Evolutionary conservation across 495 filamentous ascomycete genomes (phyloP), one percentile per base, ranked within the genome.

Genomic region (Aspergillus affinis): DNA sequence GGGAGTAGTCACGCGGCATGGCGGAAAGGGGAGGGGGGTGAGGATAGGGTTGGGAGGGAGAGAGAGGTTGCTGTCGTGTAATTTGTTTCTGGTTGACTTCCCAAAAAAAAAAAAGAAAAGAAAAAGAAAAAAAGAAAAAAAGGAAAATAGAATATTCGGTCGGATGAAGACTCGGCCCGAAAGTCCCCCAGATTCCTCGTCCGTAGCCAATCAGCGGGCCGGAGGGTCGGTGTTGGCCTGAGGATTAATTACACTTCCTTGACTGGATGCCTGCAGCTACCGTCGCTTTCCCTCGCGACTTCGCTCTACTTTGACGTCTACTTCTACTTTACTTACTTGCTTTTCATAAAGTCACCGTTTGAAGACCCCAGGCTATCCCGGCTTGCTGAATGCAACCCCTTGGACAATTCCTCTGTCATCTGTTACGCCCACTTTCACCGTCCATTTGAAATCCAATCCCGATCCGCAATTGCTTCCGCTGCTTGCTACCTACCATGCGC

Each of bases 131-230:
- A 57, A 57, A 65, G 62, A 47, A 61, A 53, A 57, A 55, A 65
- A 64, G 60, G 51, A 23, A 50, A 20, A 51, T 21, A 58, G 50
- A 51, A 8, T 41, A 50, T 30, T 30, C 65, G 57, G 65, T 61
- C 60, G 63, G 62, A 73, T 66, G 63, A 64, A 69, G 61, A 55
- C 60, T 64, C 67, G 67, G 69, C 4, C 63, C 63, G 63, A 27
- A 10, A 29, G 17, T 23, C 19, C 36, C 60, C 65, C 67, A 69
- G 65, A 66, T 65, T 66, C 70, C 57, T 21, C 26, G 45, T 13
- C 59, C 49, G 41, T 51, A 62, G 63, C 73, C 71, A 75, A 75
- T 75, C 61, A 69, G 58, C 57, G 51, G 15, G 23, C 29, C 18
- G 41, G 10, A 41, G 52, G 29, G 62, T 26, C 63, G 66, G 53